These are phyloP conservation scores for Ophiostoma piceae DNA, from an alignment of 2,329 filamentous ascomycete genomes.

Conservation along the genomic window DNA sequence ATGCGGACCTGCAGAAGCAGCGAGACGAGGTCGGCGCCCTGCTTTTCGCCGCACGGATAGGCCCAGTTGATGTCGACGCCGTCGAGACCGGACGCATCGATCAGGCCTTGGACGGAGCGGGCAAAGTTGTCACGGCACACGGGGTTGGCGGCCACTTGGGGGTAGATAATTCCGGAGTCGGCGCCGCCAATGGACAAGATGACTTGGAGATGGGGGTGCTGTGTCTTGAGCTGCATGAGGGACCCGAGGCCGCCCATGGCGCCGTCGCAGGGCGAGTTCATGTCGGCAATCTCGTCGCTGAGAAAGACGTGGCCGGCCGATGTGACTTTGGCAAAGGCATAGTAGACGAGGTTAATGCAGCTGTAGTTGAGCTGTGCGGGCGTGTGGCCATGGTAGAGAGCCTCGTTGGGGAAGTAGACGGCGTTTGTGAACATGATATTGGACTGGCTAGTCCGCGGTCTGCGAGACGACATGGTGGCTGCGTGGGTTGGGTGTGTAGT, in stretches of 20 bases:
- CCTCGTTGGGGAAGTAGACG: slow-evolving; percentile 78
- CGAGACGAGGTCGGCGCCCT: slow-evolving; percentile 65
- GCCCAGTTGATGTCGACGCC: slow-evolving; percentile 82
- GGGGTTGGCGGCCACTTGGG: slow-evolving; percentile 58
- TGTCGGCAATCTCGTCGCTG: slow-evolving; percentile 74
- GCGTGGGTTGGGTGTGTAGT: background rate
- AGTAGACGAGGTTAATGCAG: slow-evolving; percentile 76
- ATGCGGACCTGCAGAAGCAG: slow-evolving; percentile 62
- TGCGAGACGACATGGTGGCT: slow-evolving; percentile 31
- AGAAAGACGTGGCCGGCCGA: slow-evolving; percentile 66
- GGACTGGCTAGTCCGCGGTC: slow-evolving; percentile 42
- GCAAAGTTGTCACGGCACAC: slow-evolving; percentile 64
- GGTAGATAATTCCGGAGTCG: slow-evolving; percentile 62
- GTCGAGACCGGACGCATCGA: slow-evolving; percentile 66
- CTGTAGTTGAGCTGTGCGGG: slow-evolving; percentile 69
- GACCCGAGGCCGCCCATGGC: slow-evolving; percentile 66
- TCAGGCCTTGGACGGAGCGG: slow-evolving; percentile 58
- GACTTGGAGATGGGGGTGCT: slow-evolving; percentile 66
- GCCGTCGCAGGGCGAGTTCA: slow-evolving; percentile 65
- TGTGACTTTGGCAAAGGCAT: slow-evolving; percentile 72
- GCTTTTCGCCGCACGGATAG: slow-evolving; percentile 59
- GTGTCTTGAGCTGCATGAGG: slow-evolving; percentile 65
- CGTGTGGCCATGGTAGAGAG: slow-evolving; percentile 66
- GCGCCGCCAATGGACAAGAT: slow-evolving; percentile 72
- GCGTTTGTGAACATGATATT: slow-evolving; percentile 63